These are phyloP conservation scores for Dentipellis fragilis DNA, from an alignment of 768 basidiomycete species.

Conservation along the genomic window DNA sequence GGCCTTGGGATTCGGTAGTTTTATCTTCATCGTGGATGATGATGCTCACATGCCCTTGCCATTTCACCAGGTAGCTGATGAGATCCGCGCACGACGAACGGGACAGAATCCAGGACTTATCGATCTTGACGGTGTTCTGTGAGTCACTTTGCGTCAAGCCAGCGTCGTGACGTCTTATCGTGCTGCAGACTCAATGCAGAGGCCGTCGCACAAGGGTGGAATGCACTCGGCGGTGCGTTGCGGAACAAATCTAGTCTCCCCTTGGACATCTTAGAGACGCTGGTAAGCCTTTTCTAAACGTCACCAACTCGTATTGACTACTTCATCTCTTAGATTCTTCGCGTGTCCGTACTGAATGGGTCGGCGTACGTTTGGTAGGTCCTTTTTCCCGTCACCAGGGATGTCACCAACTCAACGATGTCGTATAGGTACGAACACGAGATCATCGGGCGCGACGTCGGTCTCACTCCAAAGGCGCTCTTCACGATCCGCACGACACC, in stretches of 20 bases:
- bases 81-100: background rate
- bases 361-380: background rate
- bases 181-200: background rate
- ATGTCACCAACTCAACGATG: background rate
- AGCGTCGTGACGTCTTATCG: background rate
- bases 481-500: background rate
- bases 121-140: background rate
- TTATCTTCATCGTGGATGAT: background rate
- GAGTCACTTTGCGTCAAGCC: background rate
- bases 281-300: background rate
- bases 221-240: background rate
- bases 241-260: background rate
- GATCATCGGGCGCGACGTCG: background rate
- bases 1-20: no score
- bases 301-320: background rate
- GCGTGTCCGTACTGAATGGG: background rate
- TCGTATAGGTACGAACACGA: background rate
- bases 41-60: background rate
- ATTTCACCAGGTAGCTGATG: background rate
- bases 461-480: background rate
- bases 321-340: background rate
- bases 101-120: background rate
- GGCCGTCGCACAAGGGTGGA: background rate
- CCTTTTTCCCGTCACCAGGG: background rate
- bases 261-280: background rate